These are phyloP conservation scores for Cystofilobasidium bisporidii DNA, from an alignment of 768 basidiomycete genomes.

Conservation along the genomic window DNA sequence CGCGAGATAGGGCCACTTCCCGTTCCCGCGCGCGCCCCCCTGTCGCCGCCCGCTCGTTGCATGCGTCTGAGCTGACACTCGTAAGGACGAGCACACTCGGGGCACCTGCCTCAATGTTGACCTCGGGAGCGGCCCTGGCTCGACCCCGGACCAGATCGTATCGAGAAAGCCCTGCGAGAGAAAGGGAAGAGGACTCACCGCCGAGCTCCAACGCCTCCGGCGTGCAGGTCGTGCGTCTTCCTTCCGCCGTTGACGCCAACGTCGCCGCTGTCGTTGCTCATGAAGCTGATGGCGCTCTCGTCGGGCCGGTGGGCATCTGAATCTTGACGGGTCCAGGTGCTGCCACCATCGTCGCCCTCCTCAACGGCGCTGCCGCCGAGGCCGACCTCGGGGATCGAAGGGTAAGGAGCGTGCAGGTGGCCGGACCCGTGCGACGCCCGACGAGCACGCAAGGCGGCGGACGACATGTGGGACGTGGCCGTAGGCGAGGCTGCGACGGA, in stretches of 20 bases:
- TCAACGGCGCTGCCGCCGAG: not conserved
- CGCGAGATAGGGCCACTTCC: not conserved
- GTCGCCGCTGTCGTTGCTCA: conserved; percentile 7
- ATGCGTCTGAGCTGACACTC: no score
- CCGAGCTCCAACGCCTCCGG: conserved; percentile 6
- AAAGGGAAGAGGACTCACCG: not conserved
- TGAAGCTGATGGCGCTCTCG: conserved; percentile 4
- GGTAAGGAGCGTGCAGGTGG: not conserved
- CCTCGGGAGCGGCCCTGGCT: no score
- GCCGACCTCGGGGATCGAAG: not conserved
- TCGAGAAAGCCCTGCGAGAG: no score
- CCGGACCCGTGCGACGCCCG: not conserved
- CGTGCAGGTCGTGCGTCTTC: not conserved
- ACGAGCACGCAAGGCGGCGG: not conserved
- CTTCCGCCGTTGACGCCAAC: not conserved
- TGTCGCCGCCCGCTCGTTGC: not conserved
- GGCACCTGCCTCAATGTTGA: no score
- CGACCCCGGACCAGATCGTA: no score
- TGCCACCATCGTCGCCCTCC: not conserved
- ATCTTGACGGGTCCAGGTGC: not conserved
- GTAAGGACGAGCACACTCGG: no score
- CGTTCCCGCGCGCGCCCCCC: no score
- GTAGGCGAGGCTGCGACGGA: not conserved
- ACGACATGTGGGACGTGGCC: conserved; percentile 4
- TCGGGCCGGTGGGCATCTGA: not conserved